Base-by-base conservation (phyloP, 2,329 filamentous ascomycete species). In the Didymella arachidicola region DNA sequence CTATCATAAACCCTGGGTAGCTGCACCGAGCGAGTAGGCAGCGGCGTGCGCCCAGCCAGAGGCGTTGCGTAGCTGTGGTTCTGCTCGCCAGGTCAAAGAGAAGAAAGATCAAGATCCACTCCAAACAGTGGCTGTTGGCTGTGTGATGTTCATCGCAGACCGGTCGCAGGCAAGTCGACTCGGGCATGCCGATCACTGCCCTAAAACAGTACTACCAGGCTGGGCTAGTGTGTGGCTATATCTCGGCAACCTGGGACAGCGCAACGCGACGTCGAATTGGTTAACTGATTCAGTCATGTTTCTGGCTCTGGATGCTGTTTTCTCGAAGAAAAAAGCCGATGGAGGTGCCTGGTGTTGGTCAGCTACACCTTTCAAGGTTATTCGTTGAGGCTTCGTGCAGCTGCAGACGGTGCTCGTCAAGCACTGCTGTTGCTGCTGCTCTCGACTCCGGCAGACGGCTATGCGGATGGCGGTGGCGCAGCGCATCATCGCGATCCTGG, bases 111-210 rank as follows among this genome's bases (percentile, higher is more conserved):
- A 22, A 1, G 34, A 36, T 32, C 16, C 8, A 18, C 16, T 22
- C 32, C 26, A 26, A 34, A 16, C 39, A 42, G 42, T 57, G 36
- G 48, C 46, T 47, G 43, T 34, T 11, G 16, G 27, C 39, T 7
- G 25, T 26, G 34, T 27, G 7, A 27, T 18, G 44, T 53, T 10
- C 26, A 7, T 19, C 22, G 38, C 18, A 29, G 30, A 39, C 25
- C 49, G 18, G 49, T 50, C 19, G 11, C 25, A 26, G 49, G 49
- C 49, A 50, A 46, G 10, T 43, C 44, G 39, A 58, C 3, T 58
- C 49, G 44, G 49, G 38, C 32, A 27, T 25, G 49, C 55, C 49
- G 49, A 58, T 58, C 55, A 48, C 30, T 53, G 12, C 5, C 55
- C 44, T 2, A 22, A 44, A 49, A 7, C 43, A 48, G 49, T n/a